Conservation (phyloP, 371 early-diverging fungal species). For the Funneliformis caledonium region DNA sequence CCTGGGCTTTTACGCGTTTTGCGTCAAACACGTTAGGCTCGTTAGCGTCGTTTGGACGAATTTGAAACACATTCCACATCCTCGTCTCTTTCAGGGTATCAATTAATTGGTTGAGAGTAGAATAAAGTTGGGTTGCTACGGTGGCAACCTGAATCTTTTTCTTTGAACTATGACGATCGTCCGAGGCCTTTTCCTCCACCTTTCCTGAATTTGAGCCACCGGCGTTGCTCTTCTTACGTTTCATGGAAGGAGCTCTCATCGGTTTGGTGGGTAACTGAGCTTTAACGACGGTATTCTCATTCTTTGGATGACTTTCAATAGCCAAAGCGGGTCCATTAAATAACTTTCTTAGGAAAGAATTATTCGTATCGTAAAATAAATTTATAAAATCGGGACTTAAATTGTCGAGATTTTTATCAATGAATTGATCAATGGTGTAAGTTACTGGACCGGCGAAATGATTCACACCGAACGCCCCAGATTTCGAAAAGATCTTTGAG, state of each 20-base stretch:
- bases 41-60: constrained; percentile 77
- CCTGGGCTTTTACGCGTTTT: constrained; percentile 67
- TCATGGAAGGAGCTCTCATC: constrained; percentile 49
- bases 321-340: constrained; percentile 57
- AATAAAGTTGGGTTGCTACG: constrained; percentile 68
- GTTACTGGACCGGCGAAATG: constrained; percentile 78
- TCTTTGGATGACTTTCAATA: constrained; percentile 63
- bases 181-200: constrained; percentile 42
- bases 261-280: constrained; percentile 65
- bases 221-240: constrained; percentile 9
- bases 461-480: constrained; percentile 70
- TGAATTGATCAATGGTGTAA: constrained; percentile 77
- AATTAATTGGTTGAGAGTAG: constrained; percentile 70
- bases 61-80: constrained; percentile 84
- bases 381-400: constrained; percentile 84
- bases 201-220: not conserved
- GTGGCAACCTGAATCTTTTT: constrained; percentile 56
- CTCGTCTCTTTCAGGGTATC: constrained; percentile 76
- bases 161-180: constrained; percentile 19
- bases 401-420: constrained; percentile 73
- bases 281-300: constrained; percentile 61
- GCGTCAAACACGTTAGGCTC: constrained; percentile 55
- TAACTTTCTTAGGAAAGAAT: constrained; percentile 63
- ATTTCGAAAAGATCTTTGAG: constrained; percentile 46
- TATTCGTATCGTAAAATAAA: constrained; percentile 78